phyloP scores from a whole-genome alignment of 2,329 filamentous ascomycete genomes.

The Teratosphaeria viscida region DNA sequence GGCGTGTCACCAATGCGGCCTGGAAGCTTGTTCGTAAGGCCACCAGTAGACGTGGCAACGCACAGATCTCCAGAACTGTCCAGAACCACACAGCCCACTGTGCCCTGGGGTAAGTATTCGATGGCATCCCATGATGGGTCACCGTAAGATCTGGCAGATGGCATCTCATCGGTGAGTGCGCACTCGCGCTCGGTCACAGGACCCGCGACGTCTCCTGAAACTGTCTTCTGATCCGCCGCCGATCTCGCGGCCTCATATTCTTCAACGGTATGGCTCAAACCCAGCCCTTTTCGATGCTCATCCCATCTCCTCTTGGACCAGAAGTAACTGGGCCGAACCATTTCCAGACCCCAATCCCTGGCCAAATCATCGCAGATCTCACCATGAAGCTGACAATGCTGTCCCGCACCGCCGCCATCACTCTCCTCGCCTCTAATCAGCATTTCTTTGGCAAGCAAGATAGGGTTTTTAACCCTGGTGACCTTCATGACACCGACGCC shows the following conservation, averaged over 20 bases:
- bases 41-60: slow-evolving; percentile 57
- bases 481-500: slow-evolving; percentile 69
- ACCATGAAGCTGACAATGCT: slow-evolving; percentile 61
- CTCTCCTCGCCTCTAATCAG: slow-evolving; percentile 57
- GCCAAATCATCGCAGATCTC: slow-evolving; percentile 60
- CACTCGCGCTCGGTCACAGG: background rate
- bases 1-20: slow-evolving; percentile 82
- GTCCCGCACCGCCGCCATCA: slow-evolving; percentile 49
- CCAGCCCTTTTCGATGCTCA: slow-evolving; percentile 56
- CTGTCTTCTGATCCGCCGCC: slow-evolving; percentile 15
- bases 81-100: slow-evolving; percentile 70
- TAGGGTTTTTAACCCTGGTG: slow-evolving; percentile 65
- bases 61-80: slow-evolving; percentile 67
- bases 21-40: slow-evolving; percentile 79
- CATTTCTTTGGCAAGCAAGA: slow-evolving; percentile 61
- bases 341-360: slow-evolving; percentile 49
- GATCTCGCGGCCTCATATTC: slow-evolving; percentile 33
- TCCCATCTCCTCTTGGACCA: slow-evolving; percentile 72
- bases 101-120: slow-evolving; percentile 71
- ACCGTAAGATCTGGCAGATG: background rate
- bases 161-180: background rate
- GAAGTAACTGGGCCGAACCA: slow-evolving; percentile 62
- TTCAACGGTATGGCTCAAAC: slow-evolving; percentile 27
- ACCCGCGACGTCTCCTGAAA: background rate
- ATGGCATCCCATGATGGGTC: slow-evolving; percentile 46